Conservation (phyloP, 1,139 yeast species). For the Pichia kudriavzevii region DNA sequence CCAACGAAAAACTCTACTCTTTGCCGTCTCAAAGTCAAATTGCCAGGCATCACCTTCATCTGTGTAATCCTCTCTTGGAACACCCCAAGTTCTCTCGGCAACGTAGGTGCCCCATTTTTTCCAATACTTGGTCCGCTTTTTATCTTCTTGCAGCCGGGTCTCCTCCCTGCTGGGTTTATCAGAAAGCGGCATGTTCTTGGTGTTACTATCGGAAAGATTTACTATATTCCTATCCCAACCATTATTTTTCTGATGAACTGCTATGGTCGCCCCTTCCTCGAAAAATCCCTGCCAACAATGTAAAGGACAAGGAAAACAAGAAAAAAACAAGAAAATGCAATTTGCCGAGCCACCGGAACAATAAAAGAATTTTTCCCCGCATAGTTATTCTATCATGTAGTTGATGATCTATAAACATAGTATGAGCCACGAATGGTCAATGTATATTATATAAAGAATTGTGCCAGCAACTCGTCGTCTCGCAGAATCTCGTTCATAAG, state of each 20-base stretch:
- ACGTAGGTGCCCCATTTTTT: slow-evolving; percentile 90
- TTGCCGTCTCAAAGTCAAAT: slow-evolving; percentile 83
- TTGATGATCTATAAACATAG: too few species aligned
- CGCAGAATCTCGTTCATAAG: slow-evolving; percentile 7
- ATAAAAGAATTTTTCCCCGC: too few species aligned
- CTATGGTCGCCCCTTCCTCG: too few species aligned
- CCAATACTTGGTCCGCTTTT: slow-evolving; percentile 57
- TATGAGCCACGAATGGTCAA: too few species aligned
- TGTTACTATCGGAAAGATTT: not conserved
- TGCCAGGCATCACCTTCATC: slow-evolving; percentile 89
- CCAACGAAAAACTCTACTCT: slow-evolving; percentile 85
- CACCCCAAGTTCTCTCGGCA: slow-evolving; percentile 91
- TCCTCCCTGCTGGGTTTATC: slow-evolving; percentile 43
- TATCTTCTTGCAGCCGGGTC: slow-evolving; percentile 54
- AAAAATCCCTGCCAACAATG: too few species aligned
- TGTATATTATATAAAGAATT: slow-evolving; percentile 13
- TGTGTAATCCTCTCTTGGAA: slow-evolving; percentile 90
- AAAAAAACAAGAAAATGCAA: too few species aligned
- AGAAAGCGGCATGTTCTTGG: slow-evolving; percentile 8
- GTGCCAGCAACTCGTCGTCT: slow-evolving; percentile 15
- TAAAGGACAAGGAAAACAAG: too few species aligned
- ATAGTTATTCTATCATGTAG: too few species aligned
- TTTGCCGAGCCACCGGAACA: too few species aligned
- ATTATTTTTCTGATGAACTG: not conserved
- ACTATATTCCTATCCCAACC: not conserved